phyloP scores from a whole-genome alignment of 1,139 yeast genomes.

The Taphrina betulina region DNA sequence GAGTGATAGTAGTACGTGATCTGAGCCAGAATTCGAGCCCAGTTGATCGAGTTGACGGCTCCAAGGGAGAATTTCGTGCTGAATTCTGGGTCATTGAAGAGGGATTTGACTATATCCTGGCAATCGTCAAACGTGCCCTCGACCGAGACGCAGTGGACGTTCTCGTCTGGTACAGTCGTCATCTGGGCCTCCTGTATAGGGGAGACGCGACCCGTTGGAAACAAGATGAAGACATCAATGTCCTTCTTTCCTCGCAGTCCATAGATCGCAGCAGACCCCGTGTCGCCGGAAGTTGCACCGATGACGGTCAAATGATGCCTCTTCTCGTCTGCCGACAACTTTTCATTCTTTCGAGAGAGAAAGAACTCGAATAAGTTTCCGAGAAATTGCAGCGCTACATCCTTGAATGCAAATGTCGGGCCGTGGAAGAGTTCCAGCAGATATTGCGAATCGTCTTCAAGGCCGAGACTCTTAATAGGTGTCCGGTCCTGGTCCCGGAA shows the following conservation, averaged over 20 bases:
- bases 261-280: slow-evolving; percentile 98
- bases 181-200: slow-evolving; percentile 98
- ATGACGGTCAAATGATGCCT: slow-evolving; percentile 89
- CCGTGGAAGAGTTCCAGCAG: slow-evolving; percentile 94
- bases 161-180: slow-evolving; percentile 94
- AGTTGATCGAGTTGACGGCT: slow-evolving; percentile 95
- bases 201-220: slow-evolving; percentile 96
- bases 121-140: slow-evolving; percentile 97
- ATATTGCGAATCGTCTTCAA: slow-evolving; percentile 60
- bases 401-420: slow-evolving; percentile 98
- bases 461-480: slow-evolving; percentile 63
- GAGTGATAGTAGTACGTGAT: slow-evolving; percentile 94
- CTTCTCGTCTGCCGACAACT: slow-evolving; percentile 54
- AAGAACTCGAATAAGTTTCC: slow-evolving; percentile 95
- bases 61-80: slow-evolving; percentile 89
- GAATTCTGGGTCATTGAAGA: slow-evolving; percentile 85
- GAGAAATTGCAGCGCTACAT: slow-evolving; percentile 95
- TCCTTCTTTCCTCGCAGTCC: slow-evolving; percentile 96
- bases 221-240: slow-evolving; percentile 89
- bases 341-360: slow-evolving; percentile 70
- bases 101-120: slow-evolving; percentile 90
- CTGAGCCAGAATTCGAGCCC: slow-evolving; percentile 98
- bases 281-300: slow-evolving; percentile 98
- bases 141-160: slow-evolving; percentile 91
- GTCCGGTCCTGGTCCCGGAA: slow-evolving; percentile 85